A percentile compares a stretch with the other conserved stretches of the same genome.
These are phyloP conservation scores for Entophlyctis luteolus DNA, from an alignment of 192 early-diverging fungal species.

Conservation along the genomic window DNA sequence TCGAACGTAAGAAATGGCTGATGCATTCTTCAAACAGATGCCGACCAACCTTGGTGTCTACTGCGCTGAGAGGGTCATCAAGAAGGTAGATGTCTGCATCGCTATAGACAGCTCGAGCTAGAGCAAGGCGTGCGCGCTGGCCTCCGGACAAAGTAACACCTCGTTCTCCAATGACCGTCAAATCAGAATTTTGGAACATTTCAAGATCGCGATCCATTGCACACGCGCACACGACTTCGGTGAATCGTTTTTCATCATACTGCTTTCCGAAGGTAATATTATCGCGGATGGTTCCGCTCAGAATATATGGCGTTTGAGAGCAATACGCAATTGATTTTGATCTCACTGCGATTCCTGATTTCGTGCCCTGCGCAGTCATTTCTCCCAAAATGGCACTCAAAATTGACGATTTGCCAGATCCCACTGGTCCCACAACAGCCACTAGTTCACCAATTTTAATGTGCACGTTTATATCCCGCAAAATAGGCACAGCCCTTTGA, in stretches of 20 bases:
- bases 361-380: too few relatives aligned
- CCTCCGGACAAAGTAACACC: slow-evolving; percentile 60
- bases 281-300: slow-evolving; percentile 58
- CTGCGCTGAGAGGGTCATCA: slow-evolving; percentile 70
- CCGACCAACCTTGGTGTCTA: slow-evolving; percentile 50
- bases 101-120: slow-evolving; percentile 76
- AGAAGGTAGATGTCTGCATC: slow-evolving; percentile 73
- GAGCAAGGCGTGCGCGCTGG: slow-evolving; percentile 78
- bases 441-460: slow-evolving; percentile 32
- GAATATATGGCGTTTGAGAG: slow-evolving; percentile 90
- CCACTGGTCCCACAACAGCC: slow-evolving; percentile 48
- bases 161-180: slow-evolving; percentile 51
- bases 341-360: too few relatives aligned
- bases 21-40: slow-evolving; percentile 77
- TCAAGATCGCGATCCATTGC: slow-evolving; percentile 67
- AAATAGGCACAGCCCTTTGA: background rate
- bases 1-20: slow-evolving; percentile 57
- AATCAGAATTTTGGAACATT: slow-evolving; percentile 63
- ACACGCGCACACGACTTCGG: slow-evolving; percentile 62
- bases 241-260: slow-evolving; percentile 59
- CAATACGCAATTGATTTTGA: too few relatives aligned
- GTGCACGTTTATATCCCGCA: slow-evolving; percentile 33
- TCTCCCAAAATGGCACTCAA: slow-evolving; percentile 47
- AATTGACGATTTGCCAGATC: slow-evolving; percentile 42
- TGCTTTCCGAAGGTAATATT: slow-evolving; percentile 71